These are phyloP conservation scores for Symbiodinium natans DNA, from an alignment of 73 alveolate species.

Conservation along the genomic window DNA sequence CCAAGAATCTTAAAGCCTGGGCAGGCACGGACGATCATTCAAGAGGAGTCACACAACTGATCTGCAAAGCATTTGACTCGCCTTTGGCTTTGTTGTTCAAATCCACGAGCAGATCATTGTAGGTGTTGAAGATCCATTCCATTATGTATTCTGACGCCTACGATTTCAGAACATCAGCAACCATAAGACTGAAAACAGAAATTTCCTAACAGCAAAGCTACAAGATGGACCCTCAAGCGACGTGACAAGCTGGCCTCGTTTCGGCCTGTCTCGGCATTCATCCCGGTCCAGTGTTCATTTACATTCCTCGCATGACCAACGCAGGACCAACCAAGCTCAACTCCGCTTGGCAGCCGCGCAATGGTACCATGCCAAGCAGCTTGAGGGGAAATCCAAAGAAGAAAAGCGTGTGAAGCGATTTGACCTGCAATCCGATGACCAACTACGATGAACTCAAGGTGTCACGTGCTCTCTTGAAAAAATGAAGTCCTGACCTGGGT, in stretches of 20 bases:
- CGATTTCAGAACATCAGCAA: too few species aligned
- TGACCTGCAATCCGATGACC: constrained; percentile 10
- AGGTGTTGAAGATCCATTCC: constrained; percentile 87
- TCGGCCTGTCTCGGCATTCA: constrained; percentile 54
- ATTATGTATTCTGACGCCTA: constrained; percentile 67
- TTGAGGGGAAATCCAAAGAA: constrained; percentile 82
- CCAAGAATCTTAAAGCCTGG: constrained; percentile 67
- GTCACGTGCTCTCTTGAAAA: not conserved
- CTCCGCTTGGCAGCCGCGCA: not conserved
- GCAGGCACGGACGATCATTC: not conserved
- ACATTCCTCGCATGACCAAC: constrained; percentile 7
- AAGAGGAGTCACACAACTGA: not conserved
- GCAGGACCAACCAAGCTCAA: not conserved
- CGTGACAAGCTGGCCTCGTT: not conserved
- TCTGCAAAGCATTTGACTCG: not conserved
- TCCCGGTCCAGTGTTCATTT: constrained; percentile 59
- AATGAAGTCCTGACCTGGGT: constrained; percentile 5
- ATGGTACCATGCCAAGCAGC: not conserved
- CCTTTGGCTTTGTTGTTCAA: constrained; percentile 50
- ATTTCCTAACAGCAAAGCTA: not conserved
- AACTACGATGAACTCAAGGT: too few species aligned
- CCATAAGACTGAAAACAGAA: too few species aligned
- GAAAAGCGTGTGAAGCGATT: constrained; percentile 52
- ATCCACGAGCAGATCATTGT: constrained; percentile 52
- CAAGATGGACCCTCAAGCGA: not conserved